A percentile compares a stretch with the other conserved stretches of the same genome.
These are phyloP conservation scores for Sporothrix humicola DNA, from an alignment of 2,329 filamentous ascomycete genomes.

Conservation along the genomic window DNA sequence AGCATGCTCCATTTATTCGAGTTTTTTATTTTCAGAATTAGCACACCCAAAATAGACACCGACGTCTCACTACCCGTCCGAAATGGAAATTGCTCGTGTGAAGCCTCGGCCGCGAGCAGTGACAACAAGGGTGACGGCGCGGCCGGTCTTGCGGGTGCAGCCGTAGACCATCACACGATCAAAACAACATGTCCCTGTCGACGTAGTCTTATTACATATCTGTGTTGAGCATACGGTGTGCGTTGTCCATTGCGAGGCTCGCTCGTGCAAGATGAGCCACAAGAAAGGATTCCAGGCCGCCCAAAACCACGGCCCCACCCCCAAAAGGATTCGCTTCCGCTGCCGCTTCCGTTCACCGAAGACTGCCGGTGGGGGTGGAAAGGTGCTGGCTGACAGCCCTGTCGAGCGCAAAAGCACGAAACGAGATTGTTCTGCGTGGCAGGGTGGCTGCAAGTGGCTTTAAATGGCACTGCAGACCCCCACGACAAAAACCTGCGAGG, in stretches of 20 bases:
- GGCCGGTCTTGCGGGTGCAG: constrained; percentile 12
- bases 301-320: constrained; percentile 15
- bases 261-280: not conserved
- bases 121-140: constrained; percentile 18
- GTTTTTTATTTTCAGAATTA: not conserved
- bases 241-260: no score
- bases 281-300: not conserved
- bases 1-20: not conserved
- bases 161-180: constrained; percentile 11
- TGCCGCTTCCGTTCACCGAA: constrained; percentile 32
- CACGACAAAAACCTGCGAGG: not conserved
- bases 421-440: no score
- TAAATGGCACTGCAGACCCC: not conserved
- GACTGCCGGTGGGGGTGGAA: constrained; percentile 14
- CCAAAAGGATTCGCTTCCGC: constrained; percentile 20
- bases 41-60: constrained; percentile 24
- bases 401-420: constrained; percentile 3
- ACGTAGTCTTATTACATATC: not conserved
- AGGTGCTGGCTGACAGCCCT: constrained; percentile 3
- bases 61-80: not conserved
- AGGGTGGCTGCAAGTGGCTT: constrained; percentile 3
- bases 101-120: not conserved
- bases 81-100: constrained; percentile 28
- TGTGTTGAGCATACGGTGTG: no score
- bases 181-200: not conserved